A percentile compares a stretch with the other conserved stretches of the same genome.
Evolutionary conservation across 169 alveolate species (phyloP).

Genomic region (Eimeria tenella): DNA sequence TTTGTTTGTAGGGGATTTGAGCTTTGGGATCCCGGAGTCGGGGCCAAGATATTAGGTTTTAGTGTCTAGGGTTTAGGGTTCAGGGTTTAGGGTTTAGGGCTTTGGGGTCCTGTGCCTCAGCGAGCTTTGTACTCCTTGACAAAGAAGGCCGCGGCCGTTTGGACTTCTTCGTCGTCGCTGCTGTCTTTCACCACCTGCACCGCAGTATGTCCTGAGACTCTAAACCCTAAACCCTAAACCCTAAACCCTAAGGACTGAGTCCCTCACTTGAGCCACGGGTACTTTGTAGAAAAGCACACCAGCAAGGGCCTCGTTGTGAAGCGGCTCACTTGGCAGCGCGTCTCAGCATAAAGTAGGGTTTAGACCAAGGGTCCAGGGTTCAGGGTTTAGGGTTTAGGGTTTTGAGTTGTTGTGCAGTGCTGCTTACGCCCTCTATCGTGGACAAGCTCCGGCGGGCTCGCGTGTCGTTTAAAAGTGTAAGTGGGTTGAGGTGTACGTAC

Average conservation of each 20-base stretch:
- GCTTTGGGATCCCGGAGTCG: neutral
- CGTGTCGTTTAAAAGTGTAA: neutral
- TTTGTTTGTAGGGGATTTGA: neutral
- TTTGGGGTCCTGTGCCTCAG: neutral
- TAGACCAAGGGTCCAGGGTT: neutral
- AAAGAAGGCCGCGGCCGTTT: neutral
- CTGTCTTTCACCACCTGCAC: conserved; percentile 17
- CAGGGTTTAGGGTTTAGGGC: neutral
- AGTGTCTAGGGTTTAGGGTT: neutral
- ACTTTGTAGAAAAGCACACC: too few species aligned
- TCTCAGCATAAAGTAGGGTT: neutral
- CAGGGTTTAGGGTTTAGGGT: neutral
- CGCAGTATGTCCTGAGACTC: neutral
- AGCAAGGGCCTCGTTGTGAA: too few species aligned
- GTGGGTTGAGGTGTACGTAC: neutral
- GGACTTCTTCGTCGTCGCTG: conserved; percentile 29
- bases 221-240: neutral
- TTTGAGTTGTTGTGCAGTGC: conserved; percentile 1
- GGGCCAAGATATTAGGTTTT: neutral
- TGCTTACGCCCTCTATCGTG: conserved; percentile 17
- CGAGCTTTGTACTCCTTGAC: conserved; percentile 23
- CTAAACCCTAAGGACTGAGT: neutral
- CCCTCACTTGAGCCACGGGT: neutral
- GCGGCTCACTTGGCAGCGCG: neutral
- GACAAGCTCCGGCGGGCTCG: conserved; percentile 26